Base-by-base conservation (phyloP, 192 early-diverging fungal species). In the Linderina pennispora region DNA sequence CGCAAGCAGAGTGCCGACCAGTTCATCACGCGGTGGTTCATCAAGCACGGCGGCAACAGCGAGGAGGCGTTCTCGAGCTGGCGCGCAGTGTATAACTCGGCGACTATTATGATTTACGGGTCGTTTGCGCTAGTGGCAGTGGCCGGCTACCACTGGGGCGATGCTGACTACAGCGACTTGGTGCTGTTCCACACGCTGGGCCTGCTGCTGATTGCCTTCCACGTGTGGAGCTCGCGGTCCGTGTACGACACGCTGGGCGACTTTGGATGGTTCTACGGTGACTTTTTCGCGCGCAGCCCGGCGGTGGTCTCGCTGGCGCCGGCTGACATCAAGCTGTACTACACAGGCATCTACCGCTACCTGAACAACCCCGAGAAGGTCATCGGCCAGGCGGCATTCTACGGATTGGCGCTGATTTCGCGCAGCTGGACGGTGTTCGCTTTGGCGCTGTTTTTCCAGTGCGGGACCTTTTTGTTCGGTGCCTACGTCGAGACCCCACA, bases 181-280 rank as follows among this genome's bases (percentile, higher is more conserved):
- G 42, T 98, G 4, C 74, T 98, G 36, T 77, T 85, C 28, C 92
- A 93, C 48, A 93, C 86, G 3, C 65, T 96, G 16, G 62, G 68
- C 8, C 45, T 82, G 60, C 50, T 86, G 9, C 76, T 96, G 35
- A 89, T 97, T 42, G 68, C 78, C 4, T 74, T 98, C 38, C 96
- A 98, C 51, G 65, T 90, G 32, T 95, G 92, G 89, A 92, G 89
- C 23, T 84, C 96, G 8, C 69, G 85, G 19, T 91, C 90, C 6
- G 87, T 94, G 34, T 92, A 90, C 74, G 88, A 95, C 61, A 90
- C 84, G 4, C 76, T 95, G 43, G 93, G 96, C 38, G 89, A 94
- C 52, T 91, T 90, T 74, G 96, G 94, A 3, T 98, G 92, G 92
- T 98, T 98, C 72, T 96, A 97, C 59, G 93, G 91, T 36, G 95